Evolutionary conservation across 192 early-diverging fungal genomes (phyloP).

Genomic region (Backusella macrospora): DNA sequence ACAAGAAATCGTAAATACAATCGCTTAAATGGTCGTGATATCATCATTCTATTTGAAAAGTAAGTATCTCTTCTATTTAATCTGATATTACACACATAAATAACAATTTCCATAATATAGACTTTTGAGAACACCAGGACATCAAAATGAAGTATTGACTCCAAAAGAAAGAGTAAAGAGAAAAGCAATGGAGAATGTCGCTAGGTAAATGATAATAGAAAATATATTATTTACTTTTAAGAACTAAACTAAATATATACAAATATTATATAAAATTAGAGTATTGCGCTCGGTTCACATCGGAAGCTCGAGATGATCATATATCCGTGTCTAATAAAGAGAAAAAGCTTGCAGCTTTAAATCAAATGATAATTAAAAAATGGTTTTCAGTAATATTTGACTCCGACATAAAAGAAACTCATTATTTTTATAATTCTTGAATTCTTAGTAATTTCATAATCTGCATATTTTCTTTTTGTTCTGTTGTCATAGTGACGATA

Average conservation of each 20-base stretch:
- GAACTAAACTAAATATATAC: background rate
- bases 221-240: background rate
- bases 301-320: slow-evolving; percentile 15
- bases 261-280: slow-evolving; percentile 9
- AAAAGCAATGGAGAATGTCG: slow-evolving; percentile 49
- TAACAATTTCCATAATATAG: slow-evolving; percentile 17
- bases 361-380: too few relatives aligned
- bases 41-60: slow-evolving; percentile 81
- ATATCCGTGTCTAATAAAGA: background rate
- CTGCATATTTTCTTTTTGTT: background rate
- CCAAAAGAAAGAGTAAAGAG: slow-evolving; percentile 33
- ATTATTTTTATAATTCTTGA: background rate
- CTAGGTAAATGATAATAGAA: slow-evolving; percentile 31
- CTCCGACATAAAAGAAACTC: background rate
- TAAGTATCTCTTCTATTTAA: slow-evolving; percentile 42
- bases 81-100: background rate
- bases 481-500: too few relatives aligned
- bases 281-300: slow-evolving; percentile 37
- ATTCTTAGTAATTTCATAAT: background rate
- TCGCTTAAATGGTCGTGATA: slow-evolving; percentile 63
- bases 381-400: too few relatives aligned
- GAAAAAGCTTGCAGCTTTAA: too few relatives aligned
- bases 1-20: slow-evolving; percentile 67
- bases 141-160: slow-evolving; percentile 16
- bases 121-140: slow-evolving; percentile 24